phyloP scores from a whole-genome alignment of 768 basidiomycete genomes.

The Kwoniella shandongensis region DNA sequence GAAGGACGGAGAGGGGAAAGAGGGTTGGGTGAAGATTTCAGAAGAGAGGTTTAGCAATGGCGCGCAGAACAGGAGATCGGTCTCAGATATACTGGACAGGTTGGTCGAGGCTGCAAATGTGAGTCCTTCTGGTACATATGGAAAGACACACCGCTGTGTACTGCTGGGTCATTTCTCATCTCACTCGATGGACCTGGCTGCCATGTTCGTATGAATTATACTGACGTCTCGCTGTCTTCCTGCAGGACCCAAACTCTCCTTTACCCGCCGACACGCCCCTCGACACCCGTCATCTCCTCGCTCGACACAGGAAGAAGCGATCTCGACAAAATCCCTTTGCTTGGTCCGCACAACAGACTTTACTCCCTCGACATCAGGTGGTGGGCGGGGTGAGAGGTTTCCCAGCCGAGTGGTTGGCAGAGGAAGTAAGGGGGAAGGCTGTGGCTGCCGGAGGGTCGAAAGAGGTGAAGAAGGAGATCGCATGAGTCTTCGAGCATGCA shows the following conservation, averaged over 20 bases:
- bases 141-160: not conserved
- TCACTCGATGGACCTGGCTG: too few relatives aligned
- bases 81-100: conserved; percentile 76
- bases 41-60: conserved; percentile 82
- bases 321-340: conserved; percentile 39
- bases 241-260: conserved; percentile 36
- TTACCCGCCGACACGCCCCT: conserved; percentile 62
- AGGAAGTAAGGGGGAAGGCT: conserved; percentile 8
- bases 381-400: conserved; percentile 72
- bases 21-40: conserved; percentile 86
- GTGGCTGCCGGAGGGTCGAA: not conserved
- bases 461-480: conserved; percentile 6
- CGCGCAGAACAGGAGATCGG: conserved; percentile 91
- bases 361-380: conserved; percentile 55
- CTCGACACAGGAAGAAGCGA: conserved; percentile 70
- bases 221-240: not conserved
- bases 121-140: conserved; percentile 49
- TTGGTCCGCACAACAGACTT: conserved; percentile 55
- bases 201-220: too few relatives aligned
- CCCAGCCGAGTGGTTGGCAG: conserved; percentile 69
- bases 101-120: conserved; percentile 83
- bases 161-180: not conserved
- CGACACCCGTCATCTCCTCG: conserved; percentile 76
- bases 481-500: conserved; percentile 8
- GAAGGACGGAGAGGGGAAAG: conserved; percentile 46